These are phyloP conservation scores for Tuber microsphaerosporum DNA, from an alignment of 495 filamentous ascomycete genomes.

Conservation along the genomic window DNA sequence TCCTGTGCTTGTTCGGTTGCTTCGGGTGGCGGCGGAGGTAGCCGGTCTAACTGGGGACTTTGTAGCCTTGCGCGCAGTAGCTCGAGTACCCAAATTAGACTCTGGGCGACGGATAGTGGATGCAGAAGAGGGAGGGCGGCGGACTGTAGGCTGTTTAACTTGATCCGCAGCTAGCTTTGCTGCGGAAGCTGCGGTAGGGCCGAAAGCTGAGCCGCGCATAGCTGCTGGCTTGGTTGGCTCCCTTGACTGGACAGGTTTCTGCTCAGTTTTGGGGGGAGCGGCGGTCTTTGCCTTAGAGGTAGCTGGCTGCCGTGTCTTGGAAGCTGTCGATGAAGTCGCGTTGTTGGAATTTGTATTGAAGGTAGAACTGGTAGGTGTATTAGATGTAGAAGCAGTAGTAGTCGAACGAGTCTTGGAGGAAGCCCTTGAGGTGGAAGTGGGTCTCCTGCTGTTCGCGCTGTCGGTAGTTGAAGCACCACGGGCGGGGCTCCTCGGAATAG, in stretches of 20 bases:
- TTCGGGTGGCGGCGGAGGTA: constrained; percentile 31
- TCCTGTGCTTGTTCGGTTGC: constrained; percentile 25
- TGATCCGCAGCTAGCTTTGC: constrained; percentile 34
- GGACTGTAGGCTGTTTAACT: constrained; percentile 15
- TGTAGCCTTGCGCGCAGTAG: neutral
- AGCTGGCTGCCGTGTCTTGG: constrained; percentile 26
- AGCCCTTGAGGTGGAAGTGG: constrained; percentile 15
- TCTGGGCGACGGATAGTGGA: constrained; percentile 13
- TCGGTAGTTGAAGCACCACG: constrained; percentile 9
- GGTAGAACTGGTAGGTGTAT: constrained; percentile 4
- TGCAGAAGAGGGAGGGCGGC: constrained; percentile 28
- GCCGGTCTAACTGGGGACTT: constrained; percentile 35
- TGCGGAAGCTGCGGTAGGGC: constrained; percentile 28
- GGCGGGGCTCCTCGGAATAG: constrained; percentile 27
- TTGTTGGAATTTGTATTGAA: neutral
- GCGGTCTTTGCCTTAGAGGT: constrained; percentile 19
- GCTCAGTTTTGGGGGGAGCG: constrained; percentile 20
- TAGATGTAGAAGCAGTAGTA: constrained; percentile 11
- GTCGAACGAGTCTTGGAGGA: constrained; percentile 17
- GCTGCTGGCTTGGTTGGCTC: constrained; percentile 35
- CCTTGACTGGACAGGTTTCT: constrained; percentile 20
- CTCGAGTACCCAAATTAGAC: neutral
- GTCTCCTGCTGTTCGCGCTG: neutral
- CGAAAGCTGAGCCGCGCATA: constrained; percentile 37
- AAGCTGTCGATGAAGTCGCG: neutral